Evolutionary conservation across 768 basidiomycete species (phyloP).

Genomic region (Tylopilus sp.): DNA sequence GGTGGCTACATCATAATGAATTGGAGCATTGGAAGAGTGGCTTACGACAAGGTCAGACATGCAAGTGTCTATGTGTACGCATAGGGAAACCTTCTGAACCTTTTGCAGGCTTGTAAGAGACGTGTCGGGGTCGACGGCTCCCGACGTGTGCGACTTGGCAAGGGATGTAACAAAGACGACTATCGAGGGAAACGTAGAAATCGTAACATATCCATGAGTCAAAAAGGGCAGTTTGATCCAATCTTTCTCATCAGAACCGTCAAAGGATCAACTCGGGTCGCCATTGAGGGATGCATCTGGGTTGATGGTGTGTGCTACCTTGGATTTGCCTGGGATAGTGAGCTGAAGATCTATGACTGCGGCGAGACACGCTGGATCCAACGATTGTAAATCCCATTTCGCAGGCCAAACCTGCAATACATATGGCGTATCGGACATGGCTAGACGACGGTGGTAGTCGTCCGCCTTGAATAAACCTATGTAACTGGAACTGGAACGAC

Average conservation of each 20-base stretch:
- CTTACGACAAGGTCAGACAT: conserved; percentile 72
- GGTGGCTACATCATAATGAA: too few species aligned
- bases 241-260: conserved; percentile 1
- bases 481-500: too few species aligned
- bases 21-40: conserved; percentile 5
- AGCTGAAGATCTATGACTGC: conserved; percentile 68
- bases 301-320: conserved; percentile 56
- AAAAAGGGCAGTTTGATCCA: conserved; percentile 76
- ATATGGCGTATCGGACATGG: conserved; percentile 22
- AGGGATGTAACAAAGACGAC: conserved; percentile 50
- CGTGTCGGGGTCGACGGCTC: conserved; percentile 45
- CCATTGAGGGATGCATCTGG: conserved; percentile 74
- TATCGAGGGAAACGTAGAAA: conserved; percentile 58
- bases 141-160: conserved; percentile 30
- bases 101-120: conserved; percentile 44
- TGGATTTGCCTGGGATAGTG: conserved; percentile 64
- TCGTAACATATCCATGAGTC: conserved; percentile 48
- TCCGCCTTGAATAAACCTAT: too few species aligned
- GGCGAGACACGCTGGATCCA: conserved; percentile 63
- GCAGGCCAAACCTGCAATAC: conserved; percentile 67
- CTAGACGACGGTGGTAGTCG: too few species aligned
- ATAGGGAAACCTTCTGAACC: conserved; percentile 58
- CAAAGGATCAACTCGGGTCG: conserved; percentile 22
- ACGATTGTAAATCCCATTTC: conserved; percentile 60
- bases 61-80: conserved; percentile 59